A percentile compares a stretch with the other conserved stretches of the same genome.
Evolutionary conservation across 2,329 filamentous ascomycete genomes (phyloP).

Genomic region (Onygenales sp.): DNA sequence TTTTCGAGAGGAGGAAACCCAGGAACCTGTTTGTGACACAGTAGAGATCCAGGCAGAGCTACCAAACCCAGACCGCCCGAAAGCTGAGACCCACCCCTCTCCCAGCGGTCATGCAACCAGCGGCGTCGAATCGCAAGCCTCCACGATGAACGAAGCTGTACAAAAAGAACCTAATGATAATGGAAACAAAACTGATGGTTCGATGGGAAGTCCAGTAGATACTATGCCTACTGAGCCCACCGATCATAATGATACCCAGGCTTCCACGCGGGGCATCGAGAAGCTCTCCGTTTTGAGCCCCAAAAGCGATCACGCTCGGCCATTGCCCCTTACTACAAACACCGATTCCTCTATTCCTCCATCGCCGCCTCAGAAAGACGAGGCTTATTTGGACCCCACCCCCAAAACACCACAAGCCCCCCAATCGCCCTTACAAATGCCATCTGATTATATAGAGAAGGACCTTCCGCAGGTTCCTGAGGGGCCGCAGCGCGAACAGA

Average conservation of each 20-base stretch:
- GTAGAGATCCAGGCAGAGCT: neutral
- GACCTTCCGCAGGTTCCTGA: slow-evolving; percentile 28
- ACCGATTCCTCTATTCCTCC: slow-evolving; percentile 27
- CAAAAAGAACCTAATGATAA: neutral
- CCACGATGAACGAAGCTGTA: slow-evolving; percentile 4
- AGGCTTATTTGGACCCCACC: slow-evolving; percentile 42
- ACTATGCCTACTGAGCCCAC: neutral
- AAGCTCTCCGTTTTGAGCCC: slow-evolving; percentile 5
- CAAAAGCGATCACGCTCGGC: neutral
- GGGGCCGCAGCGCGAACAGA: slow-evolving; percentile 14
- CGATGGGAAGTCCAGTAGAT: neutral
- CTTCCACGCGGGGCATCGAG: slow-evolving; percentile 1
- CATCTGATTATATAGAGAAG: slow-evolving; percentile 26
- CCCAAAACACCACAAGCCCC: slow-evolving; percentile 36
- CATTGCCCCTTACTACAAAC: slow-evolving; percentile 2
- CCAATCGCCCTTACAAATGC: slow-evolving; percentile 30
- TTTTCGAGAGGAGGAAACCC: neutral
- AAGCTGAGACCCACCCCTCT: slow-evolving; percentile 11
- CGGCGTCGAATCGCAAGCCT: neutral
- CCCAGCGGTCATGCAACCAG: neutral
- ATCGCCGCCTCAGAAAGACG: slow-evolving; percentile 42
- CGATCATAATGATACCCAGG: neutral
- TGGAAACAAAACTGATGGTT: neutral
- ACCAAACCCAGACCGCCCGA: neutral
- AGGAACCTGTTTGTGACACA: neutral